Percentiles rank a stretch among this genome's conserved stretches.
Conservation (phyloP, 805 yeast genomes). For the Saturnispora sanitii region DNA sequence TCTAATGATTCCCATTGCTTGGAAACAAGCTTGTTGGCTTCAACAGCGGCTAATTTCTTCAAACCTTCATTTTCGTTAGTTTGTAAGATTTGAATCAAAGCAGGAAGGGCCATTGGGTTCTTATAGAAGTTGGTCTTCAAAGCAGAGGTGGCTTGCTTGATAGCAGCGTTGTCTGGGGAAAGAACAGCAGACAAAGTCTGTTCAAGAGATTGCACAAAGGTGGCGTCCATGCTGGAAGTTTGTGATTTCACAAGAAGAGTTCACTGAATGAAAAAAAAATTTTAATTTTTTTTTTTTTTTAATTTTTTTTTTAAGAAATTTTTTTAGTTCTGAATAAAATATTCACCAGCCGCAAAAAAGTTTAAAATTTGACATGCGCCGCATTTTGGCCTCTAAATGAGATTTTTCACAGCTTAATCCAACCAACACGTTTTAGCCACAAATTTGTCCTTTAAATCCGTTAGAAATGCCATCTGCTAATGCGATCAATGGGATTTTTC, state of each 20-base stretch:
- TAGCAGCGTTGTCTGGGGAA: constrained; percentile 70
- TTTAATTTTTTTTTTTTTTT: constrained; percentile 1
- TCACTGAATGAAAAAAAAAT: neutral
- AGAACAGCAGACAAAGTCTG: constrained; percentile 69
- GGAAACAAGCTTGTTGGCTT: constrained; percentile 74
- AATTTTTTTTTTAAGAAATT: too few relatives aligned
- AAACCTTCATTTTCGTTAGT: constrained; percentile 57
- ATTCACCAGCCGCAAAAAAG: too few relatives aligned
- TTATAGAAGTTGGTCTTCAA: constrained; percentile 68
- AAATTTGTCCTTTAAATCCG: neutral
- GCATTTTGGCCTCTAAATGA: too few relatives aligned
- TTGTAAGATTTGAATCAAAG: constrained; percentile 74
- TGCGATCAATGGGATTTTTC: constrained; percentile 19
- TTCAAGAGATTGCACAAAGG: constrained; percentile 62
- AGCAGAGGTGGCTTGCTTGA: constrained; percentile 72
- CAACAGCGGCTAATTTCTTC: constrained; percentile 93
- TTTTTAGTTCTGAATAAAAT: too few relatives aligned
- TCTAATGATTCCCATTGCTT: constrained; percentile 57
- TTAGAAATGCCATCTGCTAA: constrained; percentile 19
- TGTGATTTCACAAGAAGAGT: neutral
- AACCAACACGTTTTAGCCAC: too few relatives aligned
- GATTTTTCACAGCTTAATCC: too few relatives aligned
- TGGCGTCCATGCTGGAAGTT: constrained; percentile 47
- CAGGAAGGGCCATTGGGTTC: constrained; percentile 64
- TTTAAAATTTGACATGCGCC: too few relatives aligned